phyloP scores from a whole-genome alignment of 192 early-diverging fungal species.

The Lobosporangium transversale region DNA sequence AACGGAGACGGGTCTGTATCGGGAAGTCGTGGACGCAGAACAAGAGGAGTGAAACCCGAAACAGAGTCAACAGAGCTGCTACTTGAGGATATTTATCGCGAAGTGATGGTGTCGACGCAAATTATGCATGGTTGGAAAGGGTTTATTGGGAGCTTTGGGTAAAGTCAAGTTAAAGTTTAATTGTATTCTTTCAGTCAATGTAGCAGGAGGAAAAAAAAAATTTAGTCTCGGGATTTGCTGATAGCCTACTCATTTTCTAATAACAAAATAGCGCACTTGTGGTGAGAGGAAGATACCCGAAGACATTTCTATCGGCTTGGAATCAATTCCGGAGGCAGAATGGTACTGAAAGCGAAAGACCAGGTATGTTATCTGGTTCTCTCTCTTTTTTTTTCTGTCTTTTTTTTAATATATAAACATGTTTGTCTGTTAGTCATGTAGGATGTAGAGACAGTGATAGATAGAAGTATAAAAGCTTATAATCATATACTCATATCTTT shows the following conservation, averaged over 20 bases:
- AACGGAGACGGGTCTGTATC: too few species aligned
- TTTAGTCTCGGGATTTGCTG: too few species aligned
- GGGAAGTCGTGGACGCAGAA: slow-evolving; percentile 70
- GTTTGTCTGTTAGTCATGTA: too few species aligned
- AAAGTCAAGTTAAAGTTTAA: too few species aligned
- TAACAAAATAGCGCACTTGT: slow-evolving; percentile 71
- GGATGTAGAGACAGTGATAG: too few species aligned
- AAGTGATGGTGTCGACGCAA: slow-evolving; percentile 60
- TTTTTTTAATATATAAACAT: not conserved
- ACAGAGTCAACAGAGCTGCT: slow-evolving; percentile 11
- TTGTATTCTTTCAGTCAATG: too few species aligned
- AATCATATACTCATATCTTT: not conserved
- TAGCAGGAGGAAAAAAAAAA: too few species aligned
- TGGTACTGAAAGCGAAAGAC: slow-evolving; percentile 78
- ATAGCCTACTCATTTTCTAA: too few species aligned
- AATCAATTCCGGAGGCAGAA: slow-evolving; percentile 70
- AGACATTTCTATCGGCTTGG: slow-evolving; percentile 74
- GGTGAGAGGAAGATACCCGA: slow-evolving; percentile 74
- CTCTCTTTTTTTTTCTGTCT: too few species aligned
- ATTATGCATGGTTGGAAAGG: slow-evolving; percentile 46
- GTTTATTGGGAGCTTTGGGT: slow-evolving; percentile 55
- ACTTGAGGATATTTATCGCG: slow-evolving; percentile 52
- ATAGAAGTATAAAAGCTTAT: not conserved
- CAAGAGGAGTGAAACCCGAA: slow-evolving; percentile 64
- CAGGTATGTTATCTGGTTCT: too few species aligned